Conservation (phyloP, 495 filamentous ascomycete genomes). For the Trichoderma virens region DNA sequence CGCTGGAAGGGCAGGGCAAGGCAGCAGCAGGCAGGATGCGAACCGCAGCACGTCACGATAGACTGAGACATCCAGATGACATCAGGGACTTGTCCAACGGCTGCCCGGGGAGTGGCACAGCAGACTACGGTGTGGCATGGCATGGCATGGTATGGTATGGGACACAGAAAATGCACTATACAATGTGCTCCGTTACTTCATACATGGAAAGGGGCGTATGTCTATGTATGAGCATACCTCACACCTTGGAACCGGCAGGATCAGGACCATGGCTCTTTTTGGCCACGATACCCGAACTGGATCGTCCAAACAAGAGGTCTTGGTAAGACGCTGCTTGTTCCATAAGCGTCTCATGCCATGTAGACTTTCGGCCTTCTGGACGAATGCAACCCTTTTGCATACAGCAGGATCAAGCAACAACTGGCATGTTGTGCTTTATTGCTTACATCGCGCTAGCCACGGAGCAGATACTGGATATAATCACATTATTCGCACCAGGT, state of each 20-base stretch:
- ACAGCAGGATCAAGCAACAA: background rate
- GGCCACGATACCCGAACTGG: too few species aligned
- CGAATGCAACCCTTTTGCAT: too few species aligned
- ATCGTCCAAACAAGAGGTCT: too few species aligned
- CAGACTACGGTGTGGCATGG: background rate
- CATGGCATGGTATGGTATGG: background rate
- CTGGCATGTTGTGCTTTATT: background rate
- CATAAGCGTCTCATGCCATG: too few species aligned
- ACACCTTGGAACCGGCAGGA: too few species aligned
- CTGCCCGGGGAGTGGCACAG: background rate
- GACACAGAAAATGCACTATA: too few species aligned
- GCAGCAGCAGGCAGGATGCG: background rate
- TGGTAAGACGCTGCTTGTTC: too few species aligned
- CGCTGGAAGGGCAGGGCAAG: background rate
- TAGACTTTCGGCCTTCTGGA: too few species aligned
- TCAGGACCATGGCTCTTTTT: too few species aligned
- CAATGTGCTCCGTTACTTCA: too few species aligned
- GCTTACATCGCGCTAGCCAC: background rate
- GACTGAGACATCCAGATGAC: background rate
- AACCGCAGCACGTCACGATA: conserved; percentile 5
- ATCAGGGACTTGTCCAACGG: background rate
- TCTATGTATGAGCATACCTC: too few species aligned
- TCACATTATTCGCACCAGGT: background rate
- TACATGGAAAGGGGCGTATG: too few species aligned
- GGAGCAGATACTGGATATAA: background rate